A percentile compares a stretch with the other conserved stretches of the same genome.
These are phyloP conservation scores for Wickerhamomyces strasburgensis DNA, from an alignment of 805 yeast genomes.

Conservation along the genomic window DNA sequence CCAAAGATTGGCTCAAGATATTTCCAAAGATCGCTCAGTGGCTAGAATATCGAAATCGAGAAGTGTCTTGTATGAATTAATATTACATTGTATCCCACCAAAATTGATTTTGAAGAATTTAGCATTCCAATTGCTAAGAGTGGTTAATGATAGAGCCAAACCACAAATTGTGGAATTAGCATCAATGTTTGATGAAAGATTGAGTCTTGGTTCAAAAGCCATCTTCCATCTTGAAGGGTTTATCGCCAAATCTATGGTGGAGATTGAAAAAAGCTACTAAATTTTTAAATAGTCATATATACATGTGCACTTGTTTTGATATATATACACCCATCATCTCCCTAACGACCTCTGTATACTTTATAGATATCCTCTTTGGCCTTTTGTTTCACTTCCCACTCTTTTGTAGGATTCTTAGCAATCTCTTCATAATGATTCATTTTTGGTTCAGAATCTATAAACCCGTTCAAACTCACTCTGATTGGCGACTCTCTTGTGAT, in stretches of 20 bases:
- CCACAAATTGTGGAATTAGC: slow-evolving; percentile 52
- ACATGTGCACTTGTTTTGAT: slow-evolving; percentile 4
- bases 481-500: slow-evolving; percentile 58
- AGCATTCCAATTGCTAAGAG: slow-evolving; percentile 39
- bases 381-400: slow-evolving; percentile 50
- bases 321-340: slow-evolving; percentile 2
- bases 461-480: slow-evolving; percentile 64
- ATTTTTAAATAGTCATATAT: slow-evolving; percentile 4
- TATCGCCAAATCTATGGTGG: slow-evolving; percentile 81
- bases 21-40: slow-evolving; percentile 61
- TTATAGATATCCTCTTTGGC: slow-evolving; percentile 48
- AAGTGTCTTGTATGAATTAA: slow-evolving; percentile 69
- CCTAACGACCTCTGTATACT: slow-evolving; percentile 57
- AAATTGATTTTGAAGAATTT: slow-evolving; percentile 66
- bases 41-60: slow-evolving; percentile 50
- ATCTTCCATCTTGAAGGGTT: slow-evolving; percentile 95
- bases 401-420: slow-evolving; percentile 59
- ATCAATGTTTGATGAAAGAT: slow-evolving; percentile 75
- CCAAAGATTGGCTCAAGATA: slow-evolving; percentile 52
- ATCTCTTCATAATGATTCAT: slow-evolving; percentile 52
- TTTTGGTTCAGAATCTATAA: slow-evolving; percentile 39
- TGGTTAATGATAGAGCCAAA: slow-evolving; percentile 29
- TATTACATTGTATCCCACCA: slow-evolving; percentile 94
- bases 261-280: slow-evolving; percentile 42
- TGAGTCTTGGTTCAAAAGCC: slow-evolving; percentile 80